These are phyloP conservation scores for Buxus sempervirens DNA, from an alignment of 164 flowering plant species.

Conservation along the genomic window DNA sequence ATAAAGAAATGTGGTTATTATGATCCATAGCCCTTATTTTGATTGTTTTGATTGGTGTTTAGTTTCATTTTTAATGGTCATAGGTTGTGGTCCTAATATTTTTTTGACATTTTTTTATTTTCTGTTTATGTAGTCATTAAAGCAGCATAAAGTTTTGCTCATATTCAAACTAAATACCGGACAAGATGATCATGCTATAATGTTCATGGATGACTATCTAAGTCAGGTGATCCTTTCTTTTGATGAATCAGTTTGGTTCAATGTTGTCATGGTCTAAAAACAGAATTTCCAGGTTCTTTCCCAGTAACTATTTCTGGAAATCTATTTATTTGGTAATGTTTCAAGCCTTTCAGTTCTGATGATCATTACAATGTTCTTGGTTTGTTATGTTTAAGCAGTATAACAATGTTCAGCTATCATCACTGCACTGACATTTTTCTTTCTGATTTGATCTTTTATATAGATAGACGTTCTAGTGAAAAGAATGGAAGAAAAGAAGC, in stretches of 20 bases:
- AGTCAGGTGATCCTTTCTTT: conserved; percentile 52
- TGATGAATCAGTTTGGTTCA: neutral
- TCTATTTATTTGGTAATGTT: neutral
- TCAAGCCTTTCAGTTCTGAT: neutral
- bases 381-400: neutral
- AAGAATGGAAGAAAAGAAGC: conserved; percentile 53
- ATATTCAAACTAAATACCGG: conserved; percentile 88
- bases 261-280: neutral
- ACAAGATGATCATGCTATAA: conserved; percentile 93
- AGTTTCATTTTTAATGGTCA: neutral
- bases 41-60: neutral
- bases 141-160: conserved; percentile 60
- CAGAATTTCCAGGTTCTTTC: neutral
- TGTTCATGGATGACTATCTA: conserved; percentile 84
- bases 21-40: no score
- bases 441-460: neutral
- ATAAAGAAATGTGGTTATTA: no score
- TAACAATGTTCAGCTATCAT: no score
- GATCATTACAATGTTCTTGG: neutral
- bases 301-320: neutral
- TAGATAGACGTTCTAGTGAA: conserved; percentile 60
- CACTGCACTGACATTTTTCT: no score
- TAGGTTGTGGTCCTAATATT: neutral
- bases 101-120: neutral
- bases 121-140: conserved; percentile 47